Evolutionary conservation across 257 asterid genomes (phyloP).

Genomic region (Solanum rostratum): DNA sequence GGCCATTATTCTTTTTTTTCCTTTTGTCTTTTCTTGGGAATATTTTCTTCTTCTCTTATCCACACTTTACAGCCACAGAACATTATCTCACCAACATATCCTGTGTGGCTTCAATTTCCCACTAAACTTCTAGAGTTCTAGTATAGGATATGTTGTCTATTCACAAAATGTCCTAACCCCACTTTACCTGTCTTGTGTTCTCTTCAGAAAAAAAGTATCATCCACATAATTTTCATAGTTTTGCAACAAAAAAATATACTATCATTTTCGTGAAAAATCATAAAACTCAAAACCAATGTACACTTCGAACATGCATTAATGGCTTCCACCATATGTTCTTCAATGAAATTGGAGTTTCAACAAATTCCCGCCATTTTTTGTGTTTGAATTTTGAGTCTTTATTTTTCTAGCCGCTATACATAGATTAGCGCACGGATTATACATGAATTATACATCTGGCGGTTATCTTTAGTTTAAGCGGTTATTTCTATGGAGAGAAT

Average conservation of each 20-base stretch:
- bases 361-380: slow-evolving; percentile 34
- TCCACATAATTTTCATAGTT: neutral
- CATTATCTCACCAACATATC: slow-evolving; percentile 7
- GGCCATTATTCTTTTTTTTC: neutral
- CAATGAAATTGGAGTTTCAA: neutral
- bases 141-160: neutral
- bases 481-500: slow-evolving; percentile 39
- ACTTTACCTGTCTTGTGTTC: slow-evolving; percentile 17
- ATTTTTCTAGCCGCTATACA: neutral
- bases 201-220: slow-evolving; percentile 9
- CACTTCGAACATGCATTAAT: neutral
- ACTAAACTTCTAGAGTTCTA: neutral
- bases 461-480: neutral
- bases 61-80: slow-evolving; percentile 1
- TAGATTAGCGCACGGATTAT: neutral
- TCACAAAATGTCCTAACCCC: neutral
- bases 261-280: neutral
- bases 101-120: slow-evolving; percentile 60
- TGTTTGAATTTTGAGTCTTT: neutral
- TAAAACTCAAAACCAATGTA: neutral
- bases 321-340: neutral
- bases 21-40: slow-evolving; percentile 12
- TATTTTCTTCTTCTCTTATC: slow-evolving; percentile 25
- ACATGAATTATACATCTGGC: neutral
- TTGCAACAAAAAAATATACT: neutral